Evolutionary conservation across 805 yeast species (phyloP), one percentile per base, ranked within the genome.

Genomic region (Huiozyma sinensis): DNA sequence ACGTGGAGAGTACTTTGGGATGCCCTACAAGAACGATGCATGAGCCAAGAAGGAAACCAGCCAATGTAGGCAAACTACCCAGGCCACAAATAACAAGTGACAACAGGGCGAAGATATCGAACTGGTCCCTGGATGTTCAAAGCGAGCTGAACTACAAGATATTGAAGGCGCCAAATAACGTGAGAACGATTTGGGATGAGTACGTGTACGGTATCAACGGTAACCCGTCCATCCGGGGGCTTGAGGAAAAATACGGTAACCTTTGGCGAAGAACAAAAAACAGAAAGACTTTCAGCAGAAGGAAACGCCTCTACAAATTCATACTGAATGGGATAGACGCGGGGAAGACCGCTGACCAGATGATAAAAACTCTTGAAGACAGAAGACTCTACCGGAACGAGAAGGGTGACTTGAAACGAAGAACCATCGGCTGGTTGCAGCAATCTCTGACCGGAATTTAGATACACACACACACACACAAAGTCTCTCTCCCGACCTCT

Each of bases 171-270:
- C 66, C 66, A 28, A 59, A 56, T 37, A 58, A 55, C 44, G 66
- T 61, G 4, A 52, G 53, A 27, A 60, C 63, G 7, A 60, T 61
- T 32, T 67, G 70, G 67, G 60, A 59, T 39, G 74, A 69, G 40
- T 69, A 68, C 48, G 57, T 62, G 1, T 53, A 54, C 28, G 74
- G 74, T 1, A 56, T 68, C 31, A 58, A 67, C 44, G 71, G 71
- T 1, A 52, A 54, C n/a, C 71, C 71, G 6, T 61, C 72, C 2
- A 64, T 69, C 11, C 60, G 62, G 44, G 58, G 58, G 12, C 55
- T 69, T n/a, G 72, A 69, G 43, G 63, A 63, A 28, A 59, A 58
- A 36, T 69, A 61, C 47, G 71, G 71, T 6, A 64, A 67, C 40
- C 60, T 64, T 33, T 69, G 74, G 74, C 55, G 73, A 50, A 55